Evolutionary conservation across 2,329 filamentous ascomycete species (phyloP).

Genomic region (Bertia moriformis): DNA sequence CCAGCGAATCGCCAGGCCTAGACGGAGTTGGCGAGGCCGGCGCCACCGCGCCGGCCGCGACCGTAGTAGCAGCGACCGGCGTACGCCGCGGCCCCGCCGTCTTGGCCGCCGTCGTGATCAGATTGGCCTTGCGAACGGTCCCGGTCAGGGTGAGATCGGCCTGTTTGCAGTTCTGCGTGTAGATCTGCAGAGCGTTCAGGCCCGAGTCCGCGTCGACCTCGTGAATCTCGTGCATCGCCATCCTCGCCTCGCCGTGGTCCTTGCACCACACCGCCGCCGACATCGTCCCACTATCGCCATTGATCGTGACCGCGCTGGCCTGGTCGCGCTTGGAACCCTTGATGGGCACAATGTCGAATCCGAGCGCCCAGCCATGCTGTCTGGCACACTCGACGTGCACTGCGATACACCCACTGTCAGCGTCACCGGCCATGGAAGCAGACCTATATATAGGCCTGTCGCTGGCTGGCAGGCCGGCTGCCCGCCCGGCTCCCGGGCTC

Average conservation of each 20-base stretch:
- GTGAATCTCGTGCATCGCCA: slow-evolving; percentile 62
- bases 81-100: slow-evolving; percentile 20
- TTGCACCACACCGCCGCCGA: slow-evolving; percentile 84
- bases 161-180: slow-evolving; percentile 81
- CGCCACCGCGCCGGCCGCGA: slow-evolving; percentile 31
- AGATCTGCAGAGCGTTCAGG: slow-evolving; percentile 73
- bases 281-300: slow-evolving; percentile 69
- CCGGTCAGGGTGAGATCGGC: slow-evolving; percentile 81
- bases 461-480: no score
- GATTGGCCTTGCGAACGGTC: slow-evolving; percentile 80
- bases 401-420: no score
- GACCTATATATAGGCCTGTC: no score
- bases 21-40: slow-evolving; percentile 33
- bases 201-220: slow-evolving; percentile 59
- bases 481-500: no score
- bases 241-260: slow-evolving; percentile 67
- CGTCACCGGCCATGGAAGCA: no score
- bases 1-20: no score
- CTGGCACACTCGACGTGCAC: slow-evolving; percentile 88
- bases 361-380: slow-evolving; percentile 67
- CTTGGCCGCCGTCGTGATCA: slow-evolving; percentile 53
- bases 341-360: slow-evolving; percentile 79
- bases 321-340: slow-evolving; percentile 79
- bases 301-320: slow-evolving; percentile 64
- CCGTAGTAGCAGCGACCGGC: slow-evolving; percentile 22